Percentiles rank a stretch among this genome's conserved stretches.
Evolutionary conservation across 306 rosid genomes (phyloP).

Genomic region (Ormosia emarginata): DNA sequence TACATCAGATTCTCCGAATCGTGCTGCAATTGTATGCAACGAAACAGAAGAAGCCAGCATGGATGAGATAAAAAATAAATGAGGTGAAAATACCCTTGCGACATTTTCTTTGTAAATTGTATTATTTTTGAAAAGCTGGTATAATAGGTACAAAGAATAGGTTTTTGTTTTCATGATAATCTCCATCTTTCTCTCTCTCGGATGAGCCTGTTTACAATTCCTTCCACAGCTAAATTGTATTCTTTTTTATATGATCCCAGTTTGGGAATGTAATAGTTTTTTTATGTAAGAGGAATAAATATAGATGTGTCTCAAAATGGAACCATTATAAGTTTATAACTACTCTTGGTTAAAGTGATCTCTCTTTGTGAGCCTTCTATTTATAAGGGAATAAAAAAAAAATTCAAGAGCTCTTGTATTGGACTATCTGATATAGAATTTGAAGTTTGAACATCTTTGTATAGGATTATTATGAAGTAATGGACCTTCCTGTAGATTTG

Average conservation of each 20-base stretch:
- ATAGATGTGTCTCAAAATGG: neutral
- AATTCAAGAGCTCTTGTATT: neutral
- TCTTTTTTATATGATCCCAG: neutral
- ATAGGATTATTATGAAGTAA: conserved; percentile 1
- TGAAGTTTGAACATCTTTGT: neutral
- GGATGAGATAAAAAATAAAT: conserved; percentile 59
- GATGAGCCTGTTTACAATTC: neutral
- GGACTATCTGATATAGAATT: neutral
- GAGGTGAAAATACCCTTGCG: conserved; percentile 34
- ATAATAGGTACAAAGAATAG: conserved; percentile 19
- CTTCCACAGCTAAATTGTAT: conserved; percentile 3
- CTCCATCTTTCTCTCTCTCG: neutral
- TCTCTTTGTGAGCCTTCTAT: neutral
- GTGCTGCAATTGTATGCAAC: conserved; percentile 53
- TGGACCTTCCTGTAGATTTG: neutral
- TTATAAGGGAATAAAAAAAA: neutral
- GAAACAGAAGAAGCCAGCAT: conserved; percentile 55
- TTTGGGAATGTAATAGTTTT: neutral
- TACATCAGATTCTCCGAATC: conserved; percentile 49
- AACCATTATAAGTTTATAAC: neutral
- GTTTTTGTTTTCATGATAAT: conserved; percentile 9
- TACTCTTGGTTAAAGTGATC: neutral
- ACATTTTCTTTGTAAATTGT: conserved; percentile 15
- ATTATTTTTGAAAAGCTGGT: conserved; percentile 30
- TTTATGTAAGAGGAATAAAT: neutral